A percentile compares a stretch with the other conserved stretches of the same genome.
Conservation (phyloP, 768 basidiomycete species). For the Mycena albidolilacea region DNA sequence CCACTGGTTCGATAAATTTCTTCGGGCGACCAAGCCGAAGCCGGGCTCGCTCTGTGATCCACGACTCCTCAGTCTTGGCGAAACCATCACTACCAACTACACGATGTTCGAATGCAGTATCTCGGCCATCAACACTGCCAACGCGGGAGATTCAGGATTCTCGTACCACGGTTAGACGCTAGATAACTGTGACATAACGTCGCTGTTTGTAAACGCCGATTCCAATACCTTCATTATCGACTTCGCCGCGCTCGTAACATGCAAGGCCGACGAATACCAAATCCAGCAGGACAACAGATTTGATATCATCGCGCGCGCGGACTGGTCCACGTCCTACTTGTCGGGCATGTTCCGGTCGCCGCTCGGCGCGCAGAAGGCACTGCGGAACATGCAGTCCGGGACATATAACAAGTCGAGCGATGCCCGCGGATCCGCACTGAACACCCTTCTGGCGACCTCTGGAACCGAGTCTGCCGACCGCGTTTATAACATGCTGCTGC, state of each 20-base stretch:
- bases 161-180: slow-evolving; percentile 44
- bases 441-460: neutral
- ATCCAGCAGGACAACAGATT: slow-evolving; percentile 9
- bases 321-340: slow-evolving; percentile 38
- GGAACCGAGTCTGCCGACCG: slow-evolving; percentile 37
- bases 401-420: neutral
- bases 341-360: slow-evolving; percentile 40
- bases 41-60: slow-evolving; percentile 47
- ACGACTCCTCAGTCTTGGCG: slow-evolving; percentile 45
- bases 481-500: slow-evolving; percentile 21
- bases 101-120: slow-evolving; percentile 45
- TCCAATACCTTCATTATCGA: slow-evolving; percentile 27
- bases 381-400: neutral
- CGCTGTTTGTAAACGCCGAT: slow-evolving; percentile 40
- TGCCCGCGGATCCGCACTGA: neutral
- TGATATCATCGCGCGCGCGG: slow-evolving; percentile 37
- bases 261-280: slow-evolving; percentile 28
- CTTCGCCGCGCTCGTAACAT: slow-evolving; percentile 32
- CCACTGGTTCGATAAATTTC: slow-evolving; percentile 44
- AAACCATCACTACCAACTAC: slow-evolving; percentile 46
- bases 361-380: slow-evolving; percentile 36
- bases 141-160: slow-evolving; percentile 43
- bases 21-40: slow-evolving; percentile 34
- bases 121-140: slow-evolving; percentile 41
- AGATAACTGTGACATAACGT: slow-evolving; percentile 45